These are phyloP conservation scores for Mitragyna speciosa DNA, from an alignment of 257 asterid genomes.

Conservation along the genomic window DNA sequence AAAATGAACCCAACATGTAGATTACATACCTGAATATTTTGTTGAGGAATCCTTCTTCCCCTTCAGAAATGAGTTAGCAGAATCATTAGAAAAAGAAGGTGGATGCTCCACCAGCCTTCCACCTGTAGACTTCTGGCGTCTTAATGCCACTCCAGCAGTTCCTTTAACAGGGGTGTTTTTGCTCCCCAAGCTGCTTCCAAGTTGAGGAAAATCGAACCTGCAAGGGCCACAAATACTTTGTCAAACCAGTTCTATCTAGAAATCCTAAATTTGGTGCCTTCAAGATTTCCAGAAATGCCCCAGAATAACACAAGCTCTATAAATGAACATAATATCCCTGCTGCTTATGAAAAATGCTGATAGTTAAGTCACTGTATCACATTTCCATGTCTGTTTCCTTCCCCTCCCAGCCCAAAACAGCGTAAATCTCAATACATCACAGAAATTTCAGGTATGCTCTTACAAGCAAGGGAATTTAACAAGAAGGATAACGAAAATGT, in stretches of 20 bases:
- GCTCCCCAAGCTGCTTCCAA: conserved; percentile 62
- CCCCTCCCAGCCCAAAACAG: not conserved
- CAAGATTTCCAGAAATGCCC: not conserved
- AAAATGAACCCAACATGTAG: not conserved
- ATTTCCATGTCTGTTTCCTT: not conserved
- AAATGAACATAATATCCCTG: not conserved
- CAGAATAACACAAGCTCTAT: not conserved
- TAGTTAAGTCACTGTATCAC: not conserved
- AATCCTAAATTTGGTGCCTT: not conserved
- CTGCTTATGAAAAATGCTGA: not conserved
- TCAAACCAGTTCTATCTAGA: not conserved
- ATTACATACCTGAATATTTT: conserved; percentile 62
- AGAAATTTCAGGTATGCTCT: not conserved
- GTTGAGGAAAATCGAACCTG: conserved; percentile 83
- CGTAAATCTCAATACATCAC: not conserved
- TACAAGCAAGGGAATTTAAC: not conserved
- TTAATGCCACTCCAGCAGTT: conserved; percentile 50
- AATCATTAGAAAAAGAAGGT: conserved; percentile 46
- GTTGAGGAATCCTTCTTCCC: conserved; percentile 58
- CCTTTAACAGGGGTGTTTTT: conserved; percentile 60
- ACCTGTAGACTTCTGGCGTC: conserved; percentile 52
- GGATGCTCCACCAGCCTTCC: conserved; percentile 48
- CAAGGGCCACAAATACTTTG: conserved; percentile 21
- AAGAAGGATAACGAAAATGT: not conserved
- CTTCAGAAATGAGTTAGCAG: conserved; percentile 46